Conservation (phyloP, 257 asterid species). For the Scutellaria barbata region DNA sequence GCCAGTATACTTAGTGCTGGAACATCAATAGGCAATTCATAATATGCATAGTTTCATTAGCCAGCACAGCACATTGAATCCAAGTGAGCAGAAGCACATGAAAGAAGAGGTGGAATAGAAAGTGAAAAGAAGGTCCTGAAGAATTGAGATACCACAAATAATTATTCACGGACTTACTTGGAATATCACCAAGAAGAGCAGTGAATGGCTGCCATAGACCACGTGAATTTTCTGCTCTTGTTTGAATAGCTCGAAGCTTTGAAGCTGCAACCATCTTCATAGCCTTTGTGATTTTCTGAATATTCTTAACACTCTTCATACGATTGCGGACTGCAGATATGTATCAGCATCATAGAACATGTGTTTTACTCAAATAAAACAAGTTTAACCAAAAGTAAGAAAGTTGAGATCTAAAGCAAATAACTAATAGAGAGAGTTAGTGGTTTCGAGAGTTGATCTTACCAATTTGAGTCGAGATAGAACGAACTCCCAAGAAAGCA, state of each 20-base stretch:
- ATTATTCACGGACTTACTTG: slow-evolving; percentile 59
- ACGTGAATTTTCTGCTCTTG: slow-evolving; percentile 87
- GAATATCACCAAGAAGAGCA: slow-evolving; percentile 96
- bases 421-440: background rate
- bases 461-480: slow-evolving; percentile 89
- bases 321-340: slow-evolving; percentile 76
- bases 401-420: background rate
- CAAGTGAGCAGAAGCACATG: background rate
- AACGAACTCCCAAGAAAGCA: slow-evolving; percentile 66
- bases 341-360: slow-evolving; percentile 28
- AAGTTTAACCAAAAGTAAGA: slow-evolving; percentile 26
- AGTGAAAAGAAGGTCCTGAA: slow-evolving; percentile 12
- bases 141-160: background rate
- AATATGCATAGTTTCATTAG: slow-evolving; percentile 4
- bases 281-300: slow-evolving; percentile 98
- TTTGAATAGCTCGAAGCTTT: slow-evolving; percentile 90
- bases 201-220: slow-evolving; percentile 99
- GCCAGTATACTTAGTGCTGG: background rate
- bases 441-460: slow-evolving; percentile 32
- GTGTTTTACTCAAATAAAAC: slow-evolving; percentile 46
- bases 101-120: background rate
- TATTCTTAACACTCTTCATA: slow-evolving; percentile 94
- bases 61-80: slow-evolving; percentile 8
- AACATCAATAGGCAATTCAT: background rate
- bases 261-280: slow-evolving; percentile 99